A percentile compares a stretch with the other conserved stretches of the same genome.
These are phyloP conservation scores for Daphne laureola DNA, from an alignment of 441 rosid species.

Conservation along the genomic window DNA sequence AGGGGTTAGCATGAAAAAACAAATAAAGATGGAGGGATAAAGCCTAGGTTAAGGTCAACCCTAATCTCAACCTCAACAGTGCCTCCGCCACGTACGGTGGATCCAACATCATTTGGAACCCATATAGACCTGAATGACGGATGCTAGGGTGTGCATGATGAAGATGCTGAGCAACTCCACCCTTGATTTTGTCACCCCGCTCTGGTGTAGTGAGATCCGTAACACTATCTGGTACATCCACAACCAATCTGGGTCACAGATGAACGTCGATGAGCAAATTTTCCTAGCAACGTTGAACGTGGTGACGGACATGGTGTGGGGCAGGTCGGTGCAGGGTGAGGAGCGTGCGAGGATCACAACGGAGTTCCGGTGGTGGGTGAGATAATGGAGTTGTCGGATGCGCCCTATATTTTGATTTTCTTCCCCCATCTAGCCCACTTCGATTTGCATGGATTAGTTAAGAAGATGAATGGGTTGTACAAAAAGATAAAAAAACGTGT, in stretches of 20 bases:
- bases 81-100: slow-evolving; percentile 31
- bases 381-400: slow-evolving; percentile 31
- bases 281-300: slow-evolving; percentile 33
- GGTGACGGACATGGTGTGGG: slow-evolving; percentile 45
- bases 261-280: slow-evolving; percentile 34
- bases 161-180: slow-evolving; percentile 42
- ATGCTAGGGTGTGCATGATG: slow-evolving; percentile 36
- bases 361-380: slow-evolving; percentile 36
- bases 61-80: no score
- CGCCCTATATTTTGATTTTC: slow-evolving; percentile 48
- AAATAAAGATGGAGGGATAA: no score
- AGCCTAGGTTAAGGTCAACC: no score
- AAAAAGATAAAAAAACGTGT: slow-evolving; percentile 25
- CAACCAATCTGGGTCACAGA: slow-evolving; percentile 12
- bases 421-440: slow-evolving; percentile 32
- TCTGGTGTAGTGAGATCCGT: slow-evolving; percentile 32
- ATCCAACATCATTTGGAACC: slow-evolving; percentile 30
- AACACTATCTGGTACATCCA: slow-evolving; percentile 20
- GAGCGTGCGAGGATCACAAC: slow-evolving; percentile 26
- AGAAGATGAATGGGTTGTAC: slow-evolving; percentile 16
- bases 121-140: slow-evolving; percentile 52
- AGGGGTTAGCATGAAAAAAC: no score
- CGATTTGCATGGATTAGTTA: slow-evolving; percentile 44
- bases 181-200: slow-evolving; percentile 38
- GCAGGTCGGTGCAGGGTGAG: slow-evolving; percentile 29